Base-by-base conservation (phyloP, 2,329 filamentous ascomycete species). In the Penicillium nordicum region DNA sequence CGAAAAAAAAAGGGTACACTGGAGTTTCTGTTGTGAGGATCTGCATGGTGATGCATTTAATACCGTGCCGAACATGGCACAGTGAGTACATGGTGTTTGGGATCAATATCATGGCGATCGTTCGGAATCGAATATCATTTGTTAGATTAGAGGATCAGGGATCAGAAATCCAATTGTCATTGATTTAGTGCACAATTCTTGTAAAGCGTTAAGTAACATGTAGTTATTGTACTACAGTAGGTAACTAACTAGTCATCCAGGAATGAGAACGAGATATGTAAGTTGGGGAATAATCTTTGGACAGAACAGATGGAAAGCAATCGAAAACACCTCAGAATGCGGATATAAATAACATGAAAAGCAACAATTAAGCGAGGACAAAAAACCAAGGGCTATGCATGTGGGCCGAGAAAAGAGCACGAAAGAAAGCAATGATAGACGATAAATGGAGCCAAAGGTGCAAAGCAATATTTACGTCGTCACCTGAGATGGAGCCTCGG, bases 361-460 rank as follows among this genome's bases (percentile, higher is more conserved):
- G 18, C 18, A 34, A 45, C 38, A 53, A 21, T 42, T 32, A 32
- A 14, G 30, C 6, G 14, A 34, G 32, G 16, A 34, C 0, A 12
- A 30, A 40, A 18, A 27, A 55, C 45, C 48, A 12, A 52, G 57
- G 53, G 62, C 65, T 68, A 68, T 68, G 65, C 48, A 52, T 44
- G 21, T 34, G n/a, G 23, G 43, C 12, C 11, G 46, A n/a, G 25
- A 2, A 18, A 27, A 34, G 12, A 25, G 12, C n/a, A n/a, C 12
- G 29, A 18, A 36, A 37, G 23, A 6, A 18, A 44, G 40, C 10
- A 18, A 11, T 10, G 14, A 36, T n/a, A 14, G 27, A 43, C 7
- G 14, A 44, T 3, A 29, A 21, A 32, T 11, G 18, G 5, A 32
- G 27, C 29, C 4, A 34, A n/a, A 30, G 34, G 30, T 9, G 9